Evolutionary conservation across 1,284 basidiomycete genomes (phyloP), one percentile per base, ranked within the genome.

Genomic region (Peniophora sp.): DNA sequence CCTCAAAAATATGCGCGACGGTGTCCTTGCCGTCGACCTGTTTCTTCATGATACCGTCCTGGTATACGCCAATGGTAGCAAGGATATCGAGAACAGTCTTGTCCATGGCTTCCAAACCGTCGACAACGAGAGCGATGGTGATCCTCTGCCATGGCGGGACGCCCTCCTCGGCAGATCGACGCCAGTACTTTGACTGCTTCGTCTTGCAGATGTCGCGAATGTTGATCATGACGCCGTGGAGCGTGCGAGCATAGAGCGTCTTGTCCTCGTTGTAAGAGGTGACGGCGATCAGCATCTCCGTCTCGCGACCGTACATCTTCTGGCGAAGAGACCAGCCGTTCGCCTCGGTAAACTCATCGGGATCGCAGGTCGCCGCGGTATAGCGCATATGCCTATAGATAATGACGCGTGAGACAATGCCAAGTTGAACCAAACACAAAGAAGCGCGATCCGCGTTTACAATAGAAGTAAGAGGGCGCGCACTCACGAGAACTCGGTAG

Each of bases 121-220:
- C 96, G 53, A 95, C 87, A 58, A 99, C 89, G 51, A 90, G 77
- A 20, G 92, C 91, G 14, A 98, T 95, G 5, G 83, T 85, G 60
- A 99, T 97, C 59, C 82, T 85, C 67, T 97, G 92, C 96, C 96
- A 98, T 16, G 78, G 88, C 24, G 92, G 89, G 50, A 79, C 73
- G 49, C 92, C 95, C 61, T 93, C 91, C 68, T 97, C 93, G 1
- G 89, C 82, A 52, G 77, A 78, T 49, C 81, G 76, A 45, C 87
- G 78, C 94, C 86, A 97, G 72, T 92, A 98, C 66, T 96, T 96
- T 55, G 92, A 95, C 61, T 87, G 84, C 66, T 95, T 96, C 47
- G 92, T 94, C 72, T 92, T 95, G 81, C 93, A 97, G 58, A 98
- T 98, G 62, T 98, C 95, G 59, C 95, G 89, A 57, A 99, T 96